Percentiles rank a stretch among this genome's conserved stretches.
phyloP scores from a whole-genome alignment of 2,329 filamentous ascomycete species.

The Colletotrichum melonis region DNA sequence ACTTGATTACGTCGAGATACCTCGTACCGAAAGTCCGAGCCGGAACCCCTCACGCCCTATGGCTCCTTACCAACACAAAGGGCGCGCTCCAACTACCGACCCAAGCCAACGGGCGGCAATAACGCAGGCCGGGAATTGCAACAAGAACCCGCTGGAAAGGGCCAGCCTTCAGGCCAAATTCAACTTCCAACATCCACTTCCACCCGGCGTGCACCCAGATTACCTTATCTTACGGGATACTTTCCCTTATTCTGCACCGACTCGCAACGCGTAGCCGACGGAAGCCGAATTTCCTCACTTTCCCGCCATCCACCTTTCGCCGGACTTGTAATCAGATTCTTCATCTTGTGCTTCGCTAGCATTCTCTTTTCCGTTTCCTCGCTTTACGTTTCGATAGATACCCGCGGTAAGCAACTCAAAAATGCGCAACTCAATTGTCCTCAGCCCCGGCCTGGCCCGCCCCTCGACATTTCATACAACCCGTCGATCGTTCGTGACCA shows the following conservation, averaged over 20 bases:
- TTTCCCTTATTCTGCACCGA: neutral
- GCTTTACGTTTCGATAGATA: neutral
- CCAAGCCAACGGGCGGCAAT: neutral
- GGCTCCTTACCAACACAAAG: neutral
- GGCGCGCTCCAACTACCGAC: slow-evolving; percentile 3
- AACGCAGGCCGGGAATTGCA: neutral
- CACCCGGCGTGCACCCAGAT: neutral
- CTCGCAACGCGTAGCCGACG: slow-evolving; percentile 14
- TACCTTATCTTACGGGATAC: neutral
- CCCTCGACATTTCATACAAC: neutral
- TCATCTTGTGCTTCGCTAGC: neutral
- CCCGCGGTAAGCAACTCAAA: neutral
- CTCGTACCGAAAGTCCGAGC: neutral
- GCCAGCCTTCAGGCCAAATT: neutral
- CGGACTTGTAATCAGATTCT: neutral
- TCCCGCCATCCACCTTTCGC: slow-evolving; percentile 6
- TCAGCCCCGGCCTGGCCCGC: slow-evolving; percentile 7
- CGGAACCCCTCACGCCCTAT: neutral
- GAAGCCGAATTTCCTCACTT: slow-evolving; percentile 24
- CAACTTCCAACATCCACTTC: neutral
- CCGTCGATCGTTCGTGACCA: slow-evolving; percentile 19
- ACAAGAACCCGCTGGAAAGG: neutral
- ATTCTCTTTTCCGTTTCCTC: neutral
- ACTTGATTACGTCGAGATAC: neutral
- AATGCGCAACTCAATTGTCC: slow-evolving; percentile 5